Evolutionary conservation across 345 rosid species (phyloP).

Genomic region (Brassica incana): DNA sequence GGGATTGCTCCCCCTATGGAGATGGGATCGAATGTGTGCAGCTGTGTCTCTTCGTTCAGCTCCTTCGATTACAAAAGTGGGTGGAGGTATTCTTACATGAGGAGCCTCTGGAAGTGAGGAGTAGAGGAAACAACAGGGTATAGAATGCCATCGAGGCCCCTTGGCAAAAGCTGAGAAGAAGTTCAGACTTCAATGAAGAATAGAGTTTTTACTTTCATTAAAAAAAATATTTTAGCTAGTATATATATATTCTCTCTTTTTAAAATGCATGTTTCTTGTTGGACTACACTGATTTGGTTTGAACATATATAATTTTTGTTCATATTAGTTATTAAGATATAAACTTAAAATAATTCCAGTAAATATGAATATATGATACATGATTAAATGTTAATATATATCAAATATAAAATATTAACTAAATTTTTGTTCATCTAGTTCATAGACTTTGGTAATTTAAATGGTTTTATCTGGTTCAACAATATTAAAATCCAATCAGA

Average conservation of each 20-base stretch:
- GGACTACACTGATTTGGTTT: not conserved
- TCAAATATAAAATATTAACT: not conserved
- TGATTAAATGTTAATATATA: not conserved
- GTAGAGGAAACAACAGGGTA: conserved; percentile 52
- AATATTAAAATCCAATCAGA: too few species aligned
- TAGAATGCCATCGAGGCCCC: conserved; percentile 62
- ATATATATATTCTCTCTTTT: not conserved
- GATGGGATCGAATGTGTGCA: conserved; percentile 75
- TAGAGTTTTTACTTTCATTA: not conserved
- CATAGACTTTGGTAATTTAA: not conserved
- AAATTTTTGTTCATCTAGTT: not conserved
- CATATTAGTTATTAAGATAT: not conserved
- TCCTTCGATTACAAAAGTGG: too few species aligned
- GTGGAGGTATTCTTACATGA: too few species aligned
- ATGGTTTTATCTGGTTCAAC: not conserved
- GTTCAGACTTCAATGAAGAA: conserved; percentile 33
- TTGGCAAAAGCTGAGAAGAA: conserved; percentile 42
- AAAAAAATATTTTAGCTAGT: not conserved
- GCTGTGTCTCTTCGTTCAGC: conserved; percentile 63
- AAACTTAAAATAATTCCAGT: not conserved
- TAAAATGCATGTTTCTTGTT: not conserved
- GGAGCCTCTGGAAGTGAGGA: conserved; percentile 9
- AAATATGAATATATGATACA: not conserved
- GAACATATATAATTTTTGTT: not conserved
- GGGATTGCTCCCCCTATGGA: conserved; percentile 54